Percentiles rank a stretch among this genome's conserved stretches.
These are phyloP conservation scores for Calendula officinalis DNA, from an alignment of 129 eudicot genomes.

Conservation along the genomic window DNA sequence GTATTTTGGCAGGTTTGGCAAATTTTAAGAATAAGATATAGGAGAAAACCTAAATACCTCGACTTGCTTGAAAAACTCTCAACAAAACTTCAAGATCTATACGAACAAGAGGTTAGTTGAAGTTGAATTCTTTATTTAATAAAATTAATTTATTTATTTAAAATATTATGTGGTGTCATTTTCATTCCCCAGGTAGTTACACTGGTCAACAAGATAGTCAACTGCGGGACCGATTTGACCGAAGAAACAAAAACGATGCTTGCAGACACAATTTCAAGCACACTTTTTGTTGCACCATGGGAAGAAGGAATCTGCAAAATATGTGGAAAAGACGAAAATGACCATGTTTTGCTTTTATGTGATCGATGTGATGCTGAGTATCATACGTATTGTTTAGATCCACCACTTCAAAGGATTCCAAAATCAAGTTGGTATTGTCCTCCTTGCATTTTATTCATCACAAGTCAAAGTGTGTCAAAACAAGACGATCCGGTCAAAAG, in stretches of 20 bases:
- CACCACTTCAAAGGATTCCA: constrained; percentile 88
- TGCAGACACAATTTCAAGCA: constrained; percentile 39
- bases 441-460: constrained; percentile 62
- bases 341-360: constrained; percentile 78
- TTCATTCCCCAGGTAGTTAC: constrained; percentile 53
- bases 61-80: constrained; percentile 57
- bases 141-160: neutral
- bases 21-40: constrained; percentile 57
- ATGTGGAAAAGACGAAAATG: constrained; percentile 96
- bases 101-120: constrained; percentile 70
- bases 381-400: constrained; percentile 84
- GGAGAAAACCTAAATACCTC: constrained; percentile 43
- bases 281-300: constrained; percentile 85
- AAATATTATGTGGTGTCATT: constrained; percentile 8
- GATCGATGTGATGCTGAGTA: constrained; percentile 93
- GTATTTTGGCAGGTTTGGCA: constrained; percentile 66
- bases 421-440: constrained; percentile 98
- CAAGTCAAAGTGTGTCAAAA: constrained; percentile 34
- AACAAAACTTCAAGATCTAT: constrained; percentile 53
- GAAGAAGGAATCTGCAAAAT: constrained; percentile 92
- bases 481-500: constrained; percentile 27
- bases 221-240: constrained; percentile 18
- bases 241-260: constrained; percentile 48
- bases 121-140: neutral
- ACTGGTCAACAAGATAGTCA: constrained; percentile 43